Conservation (phyloP, 805 yeast species). For the Ogataea degrootiae region DNA sequence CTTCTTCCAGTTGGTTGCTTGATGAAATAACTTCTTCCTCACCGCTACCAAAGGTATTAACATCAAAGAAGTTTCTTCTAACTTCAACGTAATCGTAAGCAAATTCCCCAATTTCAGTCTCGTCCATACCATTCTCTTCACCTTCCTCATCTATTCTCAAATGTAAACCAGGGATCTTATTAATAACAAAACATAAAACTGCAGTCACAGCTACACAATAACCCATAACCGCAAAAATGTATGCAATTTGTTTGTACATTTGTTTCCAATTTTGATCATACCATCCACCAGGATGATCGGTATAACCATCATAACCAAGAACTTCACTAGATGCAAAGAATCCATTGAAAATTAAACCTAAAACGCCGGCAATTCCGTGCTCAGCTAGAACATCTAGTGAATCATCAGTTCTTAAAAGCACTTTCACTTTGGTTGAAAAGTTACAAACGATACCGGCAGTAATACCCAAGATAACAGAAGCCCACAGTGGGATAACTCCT, state of each 20-base stretch:
- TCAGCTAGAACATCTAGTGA: slow-evolving; percentile 95
- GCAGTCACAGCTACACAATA: slow-evolving; percentile 76
- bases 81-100: slow-evolving; percentile 99
- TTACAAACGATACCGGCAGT: slow-evolving; percentile 82
- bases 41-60: slow-evolving; percentile 8
- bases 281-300: slow-evolving; percentile 91
- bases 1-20: background rate
- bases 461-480: slow-evolving; percentile 79
- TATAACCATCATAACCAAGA: slow-evolving; percentile 83
- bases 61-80: slow-evolving; percentile 76
- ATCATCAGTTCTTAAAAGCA: slow-evolving; percentile 78
- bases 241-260: slow-evolving; percentile 85
- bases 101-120: slow-evolving; percentile 95
- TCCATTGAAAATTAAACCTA: slow-evolving; percentile 87
- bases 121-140: slow-evolving; percentile 89
- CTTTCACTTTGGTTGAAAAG: slow-evolving; percentile 83
- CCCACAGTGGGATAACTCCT: slow-evolving; percentile 89
- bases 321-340: slow-evolving; percentile 84
- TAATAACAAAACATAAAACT: slow-evolving; percentile 64
- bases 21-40: background rate
- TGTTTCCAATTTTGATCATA: slow-evolving; percentile 85
- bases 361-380: slow-evolving; percentile 94
- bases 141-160: slow-evolving; percentile 80
- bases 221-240: slow-evolving; percentile 67
- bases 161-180: slow-evolving; percentile 76